Evolutionary conservation across 371 early-diverging fungal genomes (phyloP).

Genomic region (Parasitella parasitica): DNA sequence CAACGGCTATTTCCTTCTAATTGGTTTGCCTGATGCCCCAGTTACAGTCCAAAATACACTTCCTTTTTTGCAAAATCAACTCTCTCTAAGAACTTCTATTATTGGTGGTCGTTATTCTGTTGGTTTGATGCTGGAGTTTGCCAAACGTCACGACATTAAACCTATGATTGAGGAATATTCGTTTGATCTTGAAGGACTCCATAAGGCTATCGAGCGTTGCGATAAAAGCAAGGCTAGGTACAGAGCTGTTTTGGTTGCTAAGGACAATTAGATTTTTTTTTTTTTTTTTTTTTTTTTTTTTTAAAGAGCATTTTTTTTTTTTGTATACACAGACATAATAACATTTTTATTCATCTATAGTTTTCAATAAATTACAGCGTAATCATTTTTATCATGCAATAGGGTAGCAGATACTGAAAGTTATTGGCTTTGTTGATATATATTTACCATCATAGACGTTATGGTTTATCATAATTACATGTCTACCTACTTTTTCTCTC

Average conservation of each 20-base stretch:
- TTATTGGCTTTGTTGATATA: too few species aligned
- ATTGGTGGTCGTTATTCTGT: conserved; percentile 46
- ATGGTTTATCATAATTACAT: too few species aligned
- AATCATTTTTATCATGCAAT: too few species aligned
- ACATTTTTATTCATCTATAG: too few species aligned
- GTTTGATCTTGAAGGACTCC: conserved; percentile 25
- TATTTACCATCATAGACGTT: too few species aligned
- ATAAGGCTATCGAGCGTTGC: conserved; percentile 30
- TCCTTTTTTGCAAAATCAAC: conserved; percentile 31
- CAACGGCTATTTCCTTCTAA: conserved; percentile 50
- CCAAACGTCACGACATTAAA: conserved; percentile 50
- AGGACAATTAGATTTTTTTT: conserved; percentile 14
- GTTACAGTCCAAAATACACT: conserved; percentile 22
- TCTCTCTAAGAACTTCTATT: conserved; percentile 40
- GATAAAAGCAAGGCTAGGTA: conserved; percentile 33
- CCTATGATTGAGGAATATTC: conserved; percentile 50
- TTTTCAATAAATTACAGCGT: too few species aligned
- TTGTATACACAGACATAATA: too few species aligned
- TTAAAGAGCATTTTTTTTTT: too few species aligned
- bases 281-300: too few species aligned
- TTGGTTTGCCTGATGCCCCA: conserved; percentile 50
- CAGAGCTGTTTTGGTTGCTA: conserved; percentile 36
- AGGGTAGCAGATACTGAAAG: too few species aligned
- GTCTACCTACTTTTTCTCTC: too few species aligned
- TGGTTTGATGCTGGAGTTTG: conserved; percentile 51